Conservation (phyloP, 1,284 basidiomycete species). For the Lignosus rhinocerotis region DNA sequence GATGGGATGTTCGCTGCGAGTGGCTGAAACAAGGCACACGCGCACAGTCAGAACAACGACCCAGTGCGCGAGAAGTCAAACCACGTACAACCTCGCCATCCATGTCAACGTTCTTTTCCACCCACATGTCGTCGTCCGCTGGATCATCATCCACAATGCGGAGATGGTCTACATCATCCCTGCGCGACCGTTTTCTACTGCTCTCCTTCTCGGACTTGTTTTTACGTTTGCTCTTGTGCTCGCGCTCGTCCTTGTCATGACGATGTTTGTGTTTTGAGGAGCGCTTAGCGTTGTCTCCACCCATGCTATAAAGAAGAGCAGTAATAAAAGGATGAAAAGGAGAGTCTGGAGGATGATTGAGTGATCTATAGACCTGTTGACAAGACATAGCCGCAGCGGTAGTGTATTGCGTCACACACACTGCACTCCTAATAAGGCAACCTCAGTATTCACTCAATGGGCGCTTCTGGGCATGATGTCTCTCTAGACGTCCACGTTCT, state of each 20-base stretch:
- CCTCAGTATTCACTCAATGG: no score
- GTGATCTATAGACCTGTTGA: background rate
- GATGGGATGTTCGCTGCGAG: slow-evolving; percentile 79
- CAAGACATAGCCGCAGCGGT: background rate
- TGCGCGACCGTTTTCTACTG: slow-evolving; percentile 38
- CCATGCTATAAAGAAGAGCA: background rate
- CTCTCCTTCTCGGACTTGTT: slow-evolving; percentile 46
- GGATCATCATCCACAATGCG: slow-evolving; percentile 69
- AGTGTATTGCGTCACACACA: slow-evolving; percentile 11
- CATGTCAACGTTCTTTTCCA: slow-evolving; percentile 84
- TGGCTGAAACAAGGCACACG: slow-evolving; percentile 41
- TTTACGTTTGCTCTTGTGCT: slow-evolving; percentile 51
- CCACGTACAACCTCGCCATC: slow-evolving; percentile 67
- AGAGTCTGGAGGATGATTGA: background rate
- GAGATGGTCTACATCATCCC: slow-evolving; percentile 33
- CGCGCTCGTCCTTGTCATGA: slow-evolving; percentile 39
- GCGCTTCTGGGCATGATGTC: no score
- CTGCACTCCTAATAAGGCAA: slow-evolving; percentile 1
- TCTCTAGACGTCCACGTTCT: no score
- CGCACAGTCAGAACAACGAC: background rate
- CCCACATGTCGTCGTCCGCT: slow-evolving; percentile 76
- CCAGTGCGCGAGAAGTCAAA: background rate
- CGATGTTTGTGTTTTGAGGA: slow-evolving; percentile 39
- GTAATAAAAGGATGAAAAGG: background rate
- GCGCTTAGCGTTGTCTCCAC: slow-evolving; percentile 26